Evolutionary conservation across 805 yeast genomes (phyloP), one percentile per base, ranked within the genome.

Genomic region (Vanderwaltozyma verrucispora): DNA sequence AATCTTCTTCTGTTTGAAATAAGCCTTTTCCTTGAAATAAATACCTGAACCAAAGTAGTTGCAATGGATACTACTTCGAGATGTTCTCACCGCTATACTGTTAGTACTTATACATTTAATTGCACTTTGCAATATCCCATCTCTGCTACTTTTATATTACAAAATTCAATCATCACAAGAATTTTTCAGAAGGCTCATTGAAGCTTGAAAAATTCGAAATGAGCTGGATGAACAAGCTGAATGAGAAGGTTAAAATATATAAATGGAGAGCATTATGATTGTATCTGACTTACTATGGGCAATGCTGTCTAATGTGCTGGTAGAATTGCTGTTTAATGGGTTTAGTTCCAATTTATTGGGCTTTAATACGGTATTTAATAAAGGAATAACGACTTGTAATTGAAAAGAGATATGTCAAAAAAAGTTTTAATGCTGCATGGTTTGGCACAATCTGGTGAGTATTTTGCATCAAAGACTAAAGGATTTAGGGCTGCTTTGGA

Each of bases 371-470:
- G n/a, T n/a, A n/a, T n/a, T n/a, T n/a, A n/a, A n/a, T n/a, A n/a
- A n/a, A n/a, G n/a, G n/a, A n/a, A n/a, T n/a, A n/a, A n/a, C n/a
- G n/a, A 28, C 11, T 28, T 28, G 18, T 27, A n/a, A 10, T 14
- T 27, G 17, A 5, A 21, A 20, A 12, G 15, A 10, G 9, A 53
- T 56, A 60, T 28, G 38, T 1, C n/a, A n/a, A 59, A 53, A 39
- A 78, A 78, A 50, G 69, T 89, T 14, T 65, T 89, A 11, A 87
- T 89, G 66, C 66, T 92, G 13, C 98, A 89, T 51, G 98, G 98
- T 1, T 80, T 74, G 54, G 85, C 88, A 1, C 95, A 89, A 63
- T 78, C 80, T 28, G 86, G 95, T 1, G 67, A 77, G 11, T 69
- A 79, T 5, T 89, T 87, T 61, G 74, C 83, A 23, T 80, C 80